phyloP scores from a whole-genome alignment of 1,284 basidiomycete genomes.

The Inonotus hispidus region DNA sequence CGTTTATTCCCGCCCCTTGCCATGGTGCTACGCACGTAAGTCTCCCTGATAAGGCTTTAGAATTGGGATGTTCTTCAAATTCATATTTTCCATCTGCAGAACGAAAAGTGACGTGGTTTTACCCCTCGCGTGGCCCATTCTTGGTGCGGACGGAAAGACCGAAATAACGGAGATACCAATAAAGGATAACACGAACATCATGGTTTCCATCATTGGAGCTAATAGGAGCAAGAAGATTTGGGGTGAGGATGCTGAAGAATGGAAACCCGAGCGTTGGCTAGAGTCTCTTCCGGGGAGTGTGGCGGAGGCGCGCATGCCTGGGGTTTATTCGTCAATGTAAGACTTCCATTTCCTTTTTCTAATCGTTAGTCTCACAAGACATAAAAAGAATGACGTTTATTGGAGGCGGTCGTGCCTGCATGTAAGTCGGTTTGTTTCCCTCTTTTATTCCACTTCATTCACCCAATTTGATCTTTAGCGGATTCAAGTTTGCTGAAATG shows the following conservation, averaged over 20 bases:
- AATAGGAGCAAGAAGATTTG: conserved; percentile 19
- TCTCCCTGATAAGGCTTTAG: no score
- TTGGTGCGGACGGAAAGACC: conserved; percentile 6
- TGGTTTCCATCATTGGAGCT: conserved; percentile 15
- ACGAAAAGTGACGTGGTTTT: conserved; percentile 16
- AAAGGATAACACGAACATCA: conserved; percentile 14
- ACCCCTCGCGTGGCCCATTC: conserved; percentile 17
- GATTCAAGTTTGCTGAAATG: conserved; percentile 16
- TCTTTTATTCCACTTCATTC: not conserved
- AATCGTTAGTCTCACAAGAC: not conserved
- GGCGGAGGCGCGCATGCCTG: conserved; percentile 27
- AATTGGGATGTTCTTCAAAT: conserved; percentile 1
- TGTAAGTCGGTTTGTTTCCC: conserved; percentile 24
- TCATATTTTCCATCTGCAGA: not conserved
- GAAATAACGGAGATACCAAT: conserved; percentile 8
- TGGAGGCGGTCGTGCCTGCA: conserved; percentile 32
- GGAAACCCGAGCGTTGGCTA: conserved; percentile 16
- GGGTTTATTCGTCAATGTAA: conserved; percentile 33
- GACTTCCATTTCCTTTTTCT: conserved; percentile 10
- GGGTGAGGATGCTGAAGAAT: conserved; percentile 20
- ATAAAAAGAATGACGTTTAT: conserved; percentile 34
- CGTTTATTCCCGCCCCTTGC: conserved; percentile 30
- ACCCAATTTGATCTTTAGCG: not conserved
- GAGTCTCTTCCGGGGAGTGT: conserved; percentile 17
- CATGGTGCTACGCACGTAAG: conserved; percentile 24